Evolutionary conservation across 73 alveolate species (phyloP).

Genomic region (Paramecium bursaria): DNA sequence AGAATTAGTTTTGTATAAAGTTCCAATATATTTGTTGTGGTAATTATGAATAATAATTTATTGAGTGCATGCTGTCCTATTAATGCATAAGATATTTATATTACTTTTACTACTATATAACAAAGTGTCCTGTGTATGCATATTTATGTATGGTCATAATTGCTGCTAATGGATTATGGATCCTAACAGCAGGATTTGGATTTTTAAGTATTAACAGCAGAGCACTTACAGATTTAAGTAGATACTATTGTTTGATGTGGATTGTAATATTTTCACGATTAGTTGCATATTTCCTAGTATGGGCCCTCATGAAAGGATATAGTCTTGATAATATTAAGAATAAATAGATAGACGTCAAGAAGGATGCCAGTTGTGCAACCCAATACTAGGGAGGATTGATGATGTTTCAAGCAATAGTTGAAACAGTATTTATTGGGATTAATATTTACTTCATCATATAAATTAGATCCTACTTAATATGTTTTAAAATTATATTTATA

Average conservation of each 20-base stretch:
- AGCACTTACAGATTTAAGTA: slow-evolving; percentile 17
- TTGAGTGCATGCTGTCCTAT: slow-evolving; percentile 52
- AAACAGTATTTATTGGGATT: slow-evolving; percentile 38
- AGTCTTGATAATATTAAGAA: slow-evolving; percentile 10
- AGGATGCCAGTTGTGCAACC: slow-evolving; percentile 13
- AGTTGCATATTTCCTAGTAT: slow-evolving; percentile 37
- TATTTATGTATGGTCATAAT: slow-evolving; percentile 30
- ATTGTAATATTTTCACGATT: neutral
- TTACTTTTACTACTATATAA: slow-evolving; percentile 20
- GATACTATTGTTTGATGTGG: slow-evolving; percentile 9
- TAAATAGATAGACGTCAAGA: neutral
- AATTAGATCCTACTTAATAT: too few species aligned
- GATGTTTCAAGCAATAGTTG: slow-evolving; percentile 52
- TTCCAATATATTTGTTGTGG: slow-evolving; percentile 52
- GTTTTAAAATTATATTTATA: too few species aligned
- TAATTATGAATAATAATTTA: neutral
- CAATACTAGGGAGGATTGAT: slow-evolving; percentile 21
- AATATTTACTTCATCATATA: slow-evolving; percentile 12
- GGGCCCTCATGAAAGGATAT: slow-evolving; percentile 60
- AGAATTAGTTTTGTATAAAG: slow-evolving; percentile 38
- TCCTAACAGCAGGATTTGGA: slow-evolving; percentile 38
- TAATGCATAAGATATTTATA: slow-evolving; percentile 33
- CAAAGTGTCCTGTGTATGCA: slow-evolving; percentile 45
- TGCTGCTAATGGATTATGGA: slow-evolving; percentile 42
- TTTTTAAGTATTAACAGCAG: slow-evolving; percentile 28